Conservation (phyloP, 139 green algal species). For the Protoeuglena noctilucae region DNA sequence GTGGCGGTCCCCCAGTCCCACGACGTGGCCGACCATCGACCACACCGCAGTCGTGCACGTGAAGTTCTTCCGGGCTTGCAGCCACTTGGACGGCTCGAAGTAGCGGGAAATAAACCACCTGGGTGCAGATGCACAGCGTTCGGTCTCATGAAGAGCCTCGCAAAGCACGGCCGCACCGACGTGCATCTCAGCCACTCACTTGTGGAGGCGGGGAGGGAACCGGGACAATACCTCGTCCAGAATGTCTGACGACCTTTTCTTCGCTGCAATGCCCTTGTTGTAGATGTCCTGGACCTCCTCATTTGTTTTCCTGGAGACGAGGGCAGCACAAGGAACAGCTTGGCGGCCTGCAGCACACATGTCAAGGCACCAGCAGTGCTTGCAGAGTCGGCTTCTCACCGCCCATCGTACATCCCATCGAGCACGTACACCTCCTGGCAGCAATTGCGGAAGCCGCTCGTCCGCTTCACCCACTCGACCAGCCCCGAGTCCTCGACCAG, state of each 20-base stretch:
- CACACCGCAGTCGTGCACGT: constrained; percentile 56
- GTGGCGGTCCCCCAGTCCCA: constrained; percentile 76
- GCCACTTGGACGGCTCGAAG: constrained; percentile 69
- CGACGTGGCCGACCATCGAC: constrained; percentile 50
- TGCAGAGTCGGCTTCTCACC: not conserved
- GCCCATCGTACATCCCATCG: constrained; percentile 23
- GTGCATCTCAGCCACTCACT: too few species aligned
- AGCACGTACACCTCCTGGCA: constrained; percentile 39
- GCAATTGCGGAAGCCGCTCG: constrained; percentile 25
- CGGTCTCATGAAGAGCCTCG: too few species aligned
- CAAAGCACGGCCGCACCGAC: too few species aligned
- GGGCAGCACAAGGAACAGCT: too few species aligned
- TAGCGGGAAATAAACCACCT: constrained; percentile 56
- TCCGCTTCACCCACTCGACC: constrained; percentile 27
- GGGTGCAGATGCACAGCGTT: too few species aligned
- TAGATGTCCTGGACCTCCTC: constrained; percentile 4
- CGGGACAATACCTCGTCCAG: constrained; percentile 42
- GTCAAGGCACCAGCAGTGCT: not conserved
- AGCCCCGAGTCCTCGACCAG: constrained; percentile 88
- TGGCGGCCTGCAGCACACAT: not conserved
- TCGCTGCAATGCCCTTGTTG: too few species aligned
- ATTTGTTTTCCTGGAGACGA: constrained; percentile 1
- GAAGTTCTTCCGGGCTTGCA: constrained; percentile 54
- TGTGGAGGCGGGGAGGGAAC: constrained; percentile 72
- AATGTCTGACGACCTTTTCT: too few species aligned